These are phyloP conservation scores for Tremella yokohamensis DNA, from an alignment of 768 basidiomycete species.

Conservation along the genomic window DNA sequence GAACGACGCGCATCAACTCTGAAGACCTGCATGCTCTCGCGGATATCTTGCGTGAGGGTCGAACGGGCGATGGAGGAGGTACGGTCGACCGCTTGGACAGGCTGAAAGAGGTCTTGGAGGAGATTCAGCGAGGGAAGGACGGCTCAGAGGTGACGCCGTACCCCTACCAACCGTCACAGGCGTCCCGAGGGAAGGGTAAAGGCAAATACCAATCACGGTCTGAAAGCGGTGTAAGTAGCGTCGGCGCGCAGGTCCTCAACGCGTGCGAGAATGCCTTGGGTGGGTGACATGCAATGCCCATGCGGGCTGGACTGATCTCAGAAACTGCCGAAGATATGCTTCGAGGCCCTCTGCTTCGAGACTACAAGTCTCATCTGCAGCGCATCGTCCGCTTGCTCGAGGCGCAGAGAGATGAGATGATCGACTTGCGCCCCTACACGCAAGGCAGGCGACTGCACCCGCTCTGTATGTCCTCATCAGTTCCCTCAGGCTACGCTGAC, in stretches of 20 bases:
- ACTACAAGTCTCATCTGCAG: not conserved
- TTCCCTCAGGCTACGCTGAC: not conserved
- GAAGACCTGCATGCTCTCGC: not conserved
- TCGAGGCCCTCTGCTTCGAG: not conserved
- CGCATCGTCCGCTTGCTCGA: slow-evolving; percentile 27
- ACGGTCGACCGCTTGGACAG: slow-evolving; percentile 1
- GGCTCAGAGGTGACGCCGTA: not conserved
- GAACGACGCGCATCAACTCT: not conserved
- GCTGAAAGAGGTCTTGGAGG: slow-evolving; percentile 5
- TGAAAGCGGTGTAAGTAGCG: not conserved
- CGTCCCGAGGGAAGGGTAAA: not conserved
- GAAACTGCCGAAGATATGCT: slow-evolving; percentile 6
- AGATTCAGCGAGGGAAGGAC: not conserved
- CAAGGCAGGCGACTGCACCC: slow-evolving; percentile 17
- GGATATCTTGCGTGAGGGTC: not conserved
- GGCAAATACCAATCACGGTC: not conserved
- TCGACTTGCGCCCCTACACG: slow-evolving; percentile 17
- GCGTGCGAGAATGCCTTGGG: slow-evolving; percentile 5
- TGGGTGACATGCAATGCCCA: not conserved
- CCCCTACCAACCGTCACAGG: not conserved
- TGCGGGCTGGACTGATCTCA: slow-evolving; percentile 2
- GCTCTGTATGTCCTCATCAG: slow-evolving; percentile 21
- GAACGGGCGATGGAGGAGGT: not conserved
- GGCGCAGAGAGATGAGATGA: slow-evolving; percentile 32
- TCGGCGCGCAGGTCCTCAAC: slow-evolving; percentile 5